A percentile compares a stretch with the other conserved stretches of the same genome.
These are phyloP conservation scores for Scenedesmus sp. DNA, from an alignment of 163 green algal species.

Conservation along the genomic window DNA sequence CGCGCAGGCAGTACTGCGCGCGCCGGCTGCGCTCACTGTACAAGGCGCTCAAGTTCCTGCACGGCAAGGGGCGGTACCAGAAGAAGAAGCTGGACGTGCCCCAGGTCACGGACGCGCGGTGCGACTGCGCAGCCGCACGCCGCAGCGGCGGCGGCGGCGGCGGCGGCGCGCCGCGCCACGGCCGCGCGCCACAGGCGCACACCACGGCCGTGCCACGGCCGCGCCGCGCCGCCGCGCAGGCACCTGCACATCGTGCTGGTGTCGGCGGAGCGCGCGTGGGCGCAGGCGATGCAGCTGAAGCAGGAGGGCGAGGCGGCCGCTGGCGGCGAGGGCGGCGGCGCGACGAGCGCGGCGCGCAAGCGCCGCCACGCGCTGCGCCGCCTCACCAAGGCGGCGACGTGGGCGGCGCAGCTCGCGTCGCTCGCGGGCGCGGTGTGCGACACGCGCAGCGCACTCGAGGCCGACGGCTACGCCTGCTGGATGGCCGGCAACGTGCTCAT, in stretches of 20 bases:
- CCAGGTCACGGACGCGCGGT: slow-evolving; percentile 69
- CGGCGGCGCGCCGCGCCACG: neutral
- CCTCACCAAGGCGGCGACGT: slow-evolving; percentile 59
- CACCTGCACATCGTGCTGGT: slow-evolving; percentile 87
- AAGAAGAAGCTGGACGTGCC: slow-evolving; percentile 76
- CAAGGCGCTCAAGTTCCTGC: slow-evolving; percentile 79
- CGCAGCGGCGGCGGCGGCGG: neutral
- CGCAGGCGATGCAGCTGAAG: slow-evolving; percentile 79
- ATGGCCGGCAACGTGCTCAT: slow-evolving; percentile 75
- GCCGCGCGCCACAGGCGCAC: neutral
- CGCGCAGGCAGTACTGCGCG: slow-evolving; percentile 82
- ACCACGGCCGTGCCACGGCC: neutral
- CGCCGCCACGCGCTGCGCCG: slow-evolving; percentile 65
- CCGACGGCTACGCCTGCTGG: slow-evolving; percentile 75
- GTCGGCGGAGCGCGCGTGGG: slow-evolving; percentile 83
- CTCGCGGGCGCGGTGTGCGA: slow-evolving; percentile 51
- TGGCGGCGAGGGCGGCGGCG: slow-evolving; percentile 21
- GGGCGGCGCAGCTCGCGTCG: slow-evolving; percentile 49
- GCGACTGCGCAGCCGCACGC: neutral
- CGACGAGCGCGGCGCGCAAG: slow-evolving; percentile 45
- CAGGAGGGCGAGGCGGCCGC: slow-evolving; percentile 51
- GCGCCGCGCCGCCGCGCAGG: slow-evolving; percentile 52
- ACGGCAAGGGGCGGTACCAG: slow-evolving; percentile 80
- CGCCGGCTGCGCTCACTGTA: slow-evolving; percentile 73
- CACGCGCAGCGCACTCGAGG: slow-evolving; percentile 69